Base-by-base conservation (phyloP, 768 basidiomycete species). In the Boletus patriciae region DNA sequence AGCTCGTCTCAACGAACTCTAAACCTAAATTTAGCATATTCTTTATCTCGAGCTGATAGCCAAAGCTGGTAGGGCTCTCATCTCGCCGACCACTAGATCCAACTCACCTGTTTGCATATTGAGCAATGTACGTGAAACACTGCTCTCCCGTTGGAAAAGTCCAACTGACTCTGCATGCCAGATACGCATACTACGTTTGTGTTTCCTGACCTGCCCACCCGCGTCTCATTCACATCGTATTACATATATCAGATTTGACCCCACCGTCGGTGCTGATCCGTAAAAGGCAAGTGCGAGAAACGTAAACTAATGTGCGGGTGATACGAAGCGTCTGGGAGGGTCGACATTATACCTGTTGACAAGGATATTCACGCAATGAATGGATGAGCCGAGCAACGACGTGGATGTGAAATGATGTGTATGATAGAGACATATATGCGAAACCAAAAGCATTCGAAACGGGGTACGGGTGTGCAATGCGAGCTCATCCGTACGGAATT, bases 1-100 rank as follows among this genome's bases (percentile, higher is more conserved):
- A n/a, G n/a, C n/a, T n/a, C n/a, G n/a, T n/a, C n/a, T n/a, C n/a
- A n/a, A n/a, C n/a, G 27, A 34, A 25, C n/a, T 21, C 25, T 50
- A 12, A 43, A 40, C 54, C 62, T 16, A 62, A 18, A 27, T 50
- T 58, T 42, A 94, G 89, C 90, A 89, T 63, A 90, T 92, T 51
- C 76, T 92, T 27, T 92, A 88, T 64, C 90, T 92, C 57, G 88
- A 90, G 68, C 80, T 91, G 23, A 82, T 91, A 19, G 88, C 89
- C 3, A 90, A 89, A 67, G 76, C 82, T 92, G 94, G 90, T 88
- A 56, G 51, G 77, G 64, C 29, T 70, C 68, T 44, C 3, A 25
- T 21, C 23, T 31, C n/a, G 18, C 13, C 46, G 10, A 4, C 6
- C 16, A 46, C 11, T 31, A 29, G 10, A 49, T 42, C 6, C n/a